Base-by-base conservation (phyloP, 2,329 filamentous ascomycete genomes). In the Teratosphaeria viscida region DNA sequence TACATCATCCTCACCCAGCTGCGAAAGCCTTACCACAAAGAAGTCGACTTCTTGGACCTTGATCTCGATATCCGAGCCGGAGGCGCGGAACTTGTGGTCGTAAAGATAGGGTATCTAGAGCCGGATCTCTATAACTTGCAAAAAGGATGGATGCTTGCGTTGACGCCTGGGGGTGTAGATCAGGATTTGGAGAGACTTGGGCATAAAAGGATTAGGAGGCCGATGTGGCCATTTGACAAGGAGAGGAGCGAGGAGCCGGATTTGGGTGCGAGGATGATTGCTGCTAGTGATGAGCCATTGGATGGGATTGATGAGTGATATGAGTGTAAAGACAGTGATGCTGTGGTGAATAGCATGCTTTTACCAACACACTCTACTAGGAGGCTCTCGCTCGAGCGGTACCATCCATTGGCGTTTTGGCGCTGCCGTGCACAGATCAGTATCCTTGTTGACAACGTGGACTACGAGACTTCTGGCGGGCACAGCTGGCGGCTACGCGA, bases 41-140 rank as follows among this genome's bases (percentile, higher is more conserved):
- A 66, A 49, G 16, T 32, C 2, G 64, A 66, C 57, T 66, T 66
- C 54, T 37, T 26, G 3, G 59, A 63, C 49, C 55, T 66, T 3
- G 27, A 61, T 12, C 52, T 66, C 5, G 58, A 66, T 49, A 54
- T 60, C 10, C 43, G 63, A 12, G 27, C 57, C 16, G 43, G 43
- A 8, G 60, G 56, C 6, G 59, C 59, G 2, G 62, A 66, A 56
- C 53, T 66, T 3, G 64, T 66, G 14, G 55, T 66, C 12, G 63
- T 66, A 35, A 66, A 66, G 54, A 66, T 66, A 16, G 64, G 64
- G 11, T 66, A 66, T 35, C 56, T 66, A 16, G 60, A 64, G 58
- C 64, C 64, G 8, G 62, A 66, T 12, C 35, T 66, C 14, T 66
- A 60, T 55, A 63, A 65, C 35, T 65, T 66, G 64, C 57, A 61